Percentiles rank a stretch among this genome's conserved stretches.
Evolutionary conservation across 805 yeast genomes (phyloP).

Genomic region (Monosporozyma unispora): DNA sequence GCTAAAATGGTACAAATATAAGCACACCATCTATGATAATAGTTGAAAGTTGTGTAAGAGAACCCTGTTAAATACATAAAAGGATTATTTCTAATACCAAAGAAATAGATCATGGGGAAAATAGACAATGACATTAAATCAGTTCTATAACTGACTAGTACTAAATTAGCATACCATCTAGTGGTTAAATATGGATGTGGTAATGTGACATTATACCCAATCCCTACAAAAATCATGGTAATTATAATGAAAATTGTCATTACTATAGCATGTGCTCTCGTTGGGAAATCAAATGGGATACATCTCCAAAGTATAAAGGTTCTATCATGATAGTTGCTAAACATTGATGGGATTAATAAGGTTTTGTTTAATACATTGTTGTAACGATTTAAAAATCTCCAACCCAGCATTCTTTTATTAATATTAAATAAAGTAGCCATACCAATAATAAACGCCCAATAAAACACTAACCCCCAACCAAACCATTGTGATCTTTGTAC

Average conservation of each 20-base stretch:
- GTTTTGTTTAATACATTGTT: constrained; percentile 17
- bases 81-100: constrained; percentile 69
- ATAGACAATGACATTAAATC: constrained; percentile 43
- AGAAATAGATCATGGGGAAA: constrained; percentile 50
- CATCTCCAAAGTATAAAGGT: constrained; percentile 13
- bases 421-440: constrained; percentile 28
- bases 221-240: constrained; percentile 27
- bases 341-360: constrained; percentile 25
- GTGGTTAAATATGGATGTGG: constrained; percentile 33
- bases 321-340: constrained; percentile 16
- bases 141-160: constrained; percentile 44
- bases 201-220: constrained; percentile 30
- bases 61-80: constrained; percentile 54
- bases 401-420: constrained; percentile 19
- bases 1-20: constrained; percentile 41
- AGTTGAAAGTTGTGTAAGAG: constrained; percentile 48
- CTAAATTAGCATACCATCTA: constrained; percentile 29
- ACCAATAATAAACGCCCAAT: constrained; percentile 32
- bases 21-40: constrained; percentile 61
- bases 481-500: constrained; percentile 34
- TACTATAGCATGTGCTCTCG: constrained; percentile 25
- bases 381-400: constrained; percentile 10
- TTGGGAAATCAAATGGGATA: constrained; percentile 28
- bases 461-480: constrained; percentile 40
- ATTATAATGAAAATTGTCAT: constrained; percentile 27